phyloP scores from a whole-genome alignment of 116 monocot species.

The Trichopus zeylanicus region DNA sequence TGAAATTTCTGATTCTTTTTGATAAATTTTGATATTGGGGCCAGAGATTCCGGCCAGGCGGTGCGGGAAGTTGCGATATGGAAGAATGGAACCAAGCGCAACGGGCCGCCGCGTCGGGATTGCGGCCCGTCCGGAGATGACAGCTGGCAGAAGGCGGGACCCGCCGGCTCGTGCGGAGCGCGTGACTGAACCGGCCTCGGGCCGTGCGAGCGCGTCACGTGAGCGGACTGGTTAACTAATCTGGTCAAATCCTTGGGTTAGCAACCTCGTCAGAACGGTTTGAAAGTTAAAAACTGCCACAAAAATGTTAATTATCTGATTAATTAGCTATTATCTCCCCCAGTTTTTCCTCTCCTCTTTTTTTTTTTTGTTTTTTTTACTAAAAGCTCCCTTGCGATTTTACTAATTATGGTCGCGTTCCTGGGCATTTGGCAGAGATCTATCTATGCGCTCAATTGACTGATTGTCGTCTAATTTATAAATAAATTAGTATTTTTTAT shows the following conservation, averaged over 20 bases:
- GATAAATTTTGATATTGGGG: no score
- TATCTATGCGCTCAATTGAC: no score
- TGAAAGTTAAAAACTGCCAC: no score
- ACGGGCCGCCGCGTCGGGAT: background rate
- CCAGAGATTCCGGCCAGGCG: no score
- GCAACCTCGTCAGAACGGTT: constrained; percentile 1
- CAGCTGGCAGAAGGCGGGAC: background rate
- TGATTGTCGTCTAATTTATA: no score
- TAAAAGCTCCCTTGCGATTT: constrained; percentile 6
- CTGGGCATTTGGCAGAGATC: no score
- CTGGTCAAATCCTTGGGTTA: constrained; percentile 14
- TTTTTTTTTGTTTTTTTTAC: constrained; percentile 24
- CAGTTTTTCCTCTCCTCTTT: no score
- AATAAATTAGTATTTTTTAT: no score
- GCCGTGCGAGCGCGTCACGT: constrained; percentile 3
- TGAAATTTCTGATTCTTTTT: background rate
- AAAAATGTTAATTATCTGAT: no score
- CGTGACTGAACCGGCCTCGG: background rate
- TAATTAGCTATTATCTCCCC: background rate
- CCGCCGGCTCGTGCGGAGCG: background rate
- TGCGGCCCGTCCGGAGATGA: background rate
- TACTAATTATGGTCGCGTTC: no score
- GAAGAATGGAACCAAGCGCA: background rate
- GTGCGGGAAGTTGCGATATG: background rate
- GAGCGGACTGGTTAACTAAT: background rate